phyloP scores from a whole-genome alignment of 805 yeast genomes.

The Zygosaccharomyces pseudorouxii region DNA sequence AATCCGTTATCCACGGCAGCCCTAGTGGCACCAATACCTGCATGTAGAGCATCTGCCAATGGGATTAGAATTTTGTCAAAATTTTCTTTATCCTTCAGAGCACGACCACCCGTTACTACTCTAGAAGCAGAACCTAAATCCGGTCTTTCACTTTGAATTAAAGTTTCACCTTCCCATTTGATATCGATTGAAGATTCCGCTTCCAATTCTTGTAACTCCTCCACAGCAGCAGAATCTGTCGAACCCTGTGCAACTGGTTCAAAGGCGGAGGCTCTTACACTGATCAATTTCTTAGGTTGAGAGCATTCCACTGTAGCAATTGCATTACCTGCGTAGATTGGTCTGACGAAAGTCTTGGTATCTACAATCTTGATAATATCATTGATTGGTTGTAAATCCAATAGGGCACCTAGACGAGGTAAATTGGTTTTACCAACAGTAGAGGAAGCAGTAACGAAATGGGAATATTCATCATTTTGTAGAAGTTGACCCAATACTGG shows the following conservation, averaged over 20 bases:
- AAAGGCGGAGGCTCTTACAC: constrained; percentile 86
- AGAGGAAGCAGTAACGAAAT: constrained; percentile 77
- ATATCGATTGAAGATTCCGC: constrained; percentile 34
- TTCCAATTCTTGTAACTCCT: constrained; percentile 41
- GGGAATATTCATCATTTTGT: constrained; percentile 41
- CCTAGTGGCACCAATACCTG: constrained; percentile 96
- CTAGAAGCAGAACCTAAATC: constrained; percentile 78
- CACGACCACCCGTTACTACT: constrained; percentile 93
- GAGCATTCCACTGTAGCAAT: constrained; percentile 69
- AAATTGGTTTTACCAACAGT: constrained; percentile 81
- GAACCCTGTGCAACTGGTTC: constrained; percentile 41
- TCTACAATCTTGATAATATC: constrained; percentile 69
- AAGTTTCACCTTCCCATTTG: constrained; percentile 70
- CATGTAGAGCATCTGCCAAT: constrained; percentile 74
- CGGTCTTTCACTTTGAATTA: constrained; percentile 76
- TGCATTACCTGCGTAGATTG: constrained; percentile 95
- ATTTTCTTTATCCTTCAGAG: constrained; percentile 82
- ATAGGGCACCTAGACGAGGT: constrained; percentile 80
- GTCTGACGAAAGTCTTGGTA: constrained; percentile 76
- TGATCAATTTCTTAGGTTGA: constrained; percentile 62
- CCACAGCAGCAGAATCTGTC: constrained; percentile 40
- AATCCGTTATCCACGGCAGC: constrained; percentile 97
- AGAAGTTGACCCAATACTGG: constrained; percentile 52
- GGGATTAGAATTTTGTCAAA: constrained; percentile 77
- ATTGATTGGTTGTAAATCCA: constrained; percentile 83